These are phyloP conservation scores for Tilletia walkeri DNA, from an alignment of 1,284 basidiomycete genomes.

Conservation along the genomic window DNA sequence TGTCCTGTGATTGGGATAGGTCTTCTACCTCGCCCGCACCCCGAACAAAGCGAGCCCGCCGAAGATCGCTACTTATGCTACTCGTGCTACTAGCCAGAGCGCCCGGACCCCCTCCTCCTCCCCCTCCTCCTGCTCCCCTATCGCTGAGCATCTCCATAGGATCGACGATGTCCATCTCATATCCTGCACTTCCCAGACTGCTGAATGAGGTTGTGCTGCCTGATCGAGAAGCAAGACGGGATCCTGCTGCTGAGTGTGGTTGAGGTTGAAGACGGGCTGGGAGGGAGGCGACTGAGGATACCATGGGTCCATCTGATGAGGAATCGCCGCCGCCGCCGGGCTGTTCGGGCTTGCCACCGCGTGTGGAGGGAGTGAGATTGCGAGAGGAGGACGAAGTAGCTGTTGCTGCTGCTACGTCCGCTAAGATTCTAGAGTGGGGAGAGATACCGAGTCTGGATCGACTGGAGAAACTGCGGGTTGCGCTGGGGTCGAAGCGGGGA, in stretches of 20 bases:
- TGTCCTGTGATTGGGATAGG: background rate
- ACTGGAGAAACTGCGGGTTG: constrained; percentile 11
- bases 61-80: background rate
- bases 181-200: background rate
- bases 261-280: background rate
- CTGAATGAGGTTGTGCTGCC: constrained; percentile 13
- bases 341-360: background rate
- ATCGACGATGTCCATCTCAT: background rate
- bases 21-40: background rate
- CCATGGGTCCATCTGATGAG: background rate
- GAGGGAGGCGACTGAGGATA: constrained; percentile 3
- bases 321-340: background rate
- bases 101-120: background rate
- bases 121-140: background rate
- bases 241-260: background rate
- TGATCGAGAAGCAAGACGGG: constrained; percentile 4
- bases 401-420: background rate
- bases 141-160: background rate
- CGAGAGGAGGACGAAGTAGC: background rate
- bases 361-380: background rate
- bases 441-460: background rate
- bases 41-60: background rate
- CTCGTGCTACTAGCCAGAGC: background rate
- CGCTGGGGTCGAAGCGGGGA: constrained; percentile 15
- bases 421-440: background rate